Evolutionary conservation across 164 flowering plant species (phyloP).

Genomic region (Umbilicus rupestris): DNA sequence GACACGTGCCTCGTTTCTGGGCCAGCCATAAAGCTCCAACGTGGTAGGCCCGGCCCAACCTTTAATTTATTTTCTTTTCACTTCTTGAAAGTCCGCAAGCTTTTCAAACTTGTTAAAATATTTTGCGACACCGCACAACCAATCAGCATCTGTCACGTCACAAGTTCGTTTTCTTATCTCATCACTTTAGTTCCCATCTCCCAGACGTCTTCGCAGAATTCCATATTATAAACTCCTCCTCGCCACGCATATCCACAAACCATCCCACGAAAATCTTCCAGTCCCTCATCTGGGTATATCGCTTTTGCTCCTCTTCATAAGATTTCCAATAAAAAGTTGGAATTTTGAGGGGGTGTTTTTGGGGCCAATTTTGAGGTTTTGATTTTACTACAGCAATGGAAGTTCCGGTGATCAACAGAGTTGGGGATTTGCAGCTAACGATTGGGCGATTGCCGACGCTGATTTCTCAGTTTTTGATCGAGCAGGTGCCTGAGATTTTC

Average conservation of each 20-base stretch:
- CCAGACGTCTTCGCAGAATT: not conserved
- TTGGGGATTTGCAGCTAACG: not conserved
- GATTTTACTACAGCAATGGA: not conserved
- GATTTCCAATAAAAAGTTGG: not conserved
- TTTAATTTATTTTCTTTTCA: not conserved
- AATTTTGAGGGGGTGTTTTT: not conserved
- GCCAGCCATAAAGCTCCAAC: not conserved
- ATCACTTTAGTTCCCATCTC: not conserved
- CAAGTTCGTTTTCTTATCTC: not conserved
- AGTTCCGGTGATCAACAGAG: slow-evolving; percentile 7
- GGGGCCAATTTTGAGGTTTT: not conserved
- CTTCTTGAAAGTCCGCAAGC: not conserved
- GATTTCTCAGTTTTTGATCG: not conserved
- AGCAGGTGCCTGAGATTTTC: slow-evolving; percentile 3
- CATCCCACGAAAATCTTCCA: no score
- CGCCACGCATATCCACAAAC: not conserved
- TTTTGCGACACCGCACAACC: not conserved
- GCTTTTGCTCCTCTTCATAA: no score
- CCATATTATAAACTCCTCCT: not conserved
- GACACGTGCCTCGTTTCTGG: not conserved
- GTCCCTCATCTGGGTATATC: not conserved
- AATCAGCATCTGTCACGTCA: not conserved
- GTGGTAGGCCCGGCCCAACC: not conserved
- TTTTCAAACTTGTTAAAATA: not conserved
- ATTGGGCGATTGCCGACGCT: not conserved